Percentiles rank a stretch among this genome's conserved stretches.
phyloP scores from a whole-genome alignment of 2,329 filamentous ascomycete species.

The Neopestalotiopsis rosae region DNA sequence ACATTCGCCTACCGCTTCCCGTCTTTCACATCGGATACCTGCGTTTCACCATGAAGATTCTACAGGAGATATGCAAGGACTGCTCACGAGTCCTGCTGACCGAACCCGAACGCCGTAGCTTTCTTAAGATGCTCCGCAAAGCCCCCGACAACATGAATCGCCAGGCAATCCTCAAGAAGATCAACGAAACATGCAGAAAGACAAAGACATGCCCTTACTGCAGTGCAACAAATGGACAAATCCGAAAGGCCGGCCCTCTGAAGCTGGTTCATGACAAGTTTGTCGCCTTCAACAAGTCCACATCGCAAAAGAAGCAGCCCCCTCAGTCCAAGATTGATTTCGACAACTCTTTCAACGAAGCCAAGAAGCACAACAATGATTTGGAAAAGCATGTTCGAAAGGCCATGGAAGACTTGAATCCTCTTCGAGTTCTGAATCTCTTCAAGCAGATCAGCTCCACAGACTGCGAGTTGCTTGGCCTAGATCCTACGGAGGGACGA shows the following conservation, averaged over 20 bases:
- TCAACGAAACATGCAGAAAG: constrained; percentile 90
- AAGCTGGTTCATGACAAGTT: constrained; percentile 97
- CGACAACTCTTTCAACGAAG: constrained; percentile 82
- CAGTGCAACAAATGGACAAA: constrained; percentile 82
- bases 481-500: constrained; percentile 84
- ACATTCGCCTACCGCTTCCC: constrained; percentile 87
- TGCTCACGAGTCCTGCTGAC: constrained; percentile 85
- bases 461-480: constrained; percentile 89
- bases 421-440: constrained; percentile 84
- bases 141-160: constrained; percentile 88
- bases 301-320: constrained; percentile 80
- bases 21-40: constrained; percentile 97
- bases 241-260: constrained; percentile 89
- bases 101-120: constrained; percentile 77
- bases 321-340: constrained; percentile 84
- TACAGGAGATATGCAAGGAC: constrained; percentile 96
- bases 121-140: constrained; percentile 79
- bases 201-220: constrained; percentile 83
- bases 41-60: constrained; percentile 87
- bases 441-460: constrained; percentile 85
- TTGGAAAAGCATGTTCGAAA: constrained; percentile 91
- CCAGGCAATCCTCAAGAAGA: constrained; percentile 82
- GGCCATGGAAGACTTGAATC: constrained; percentile 93
- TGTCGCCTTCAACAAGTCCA: constrained; percentile 85
- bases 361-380: constrained; percentile 78